Percentiles rank a stretch among this genome's conserved stretches.
These are phyloP conservation scores for Penicillium steckii DNA, from an alignment of 495 filamentous ascomycete genomes.

Conservation along the genomic window DNA sequence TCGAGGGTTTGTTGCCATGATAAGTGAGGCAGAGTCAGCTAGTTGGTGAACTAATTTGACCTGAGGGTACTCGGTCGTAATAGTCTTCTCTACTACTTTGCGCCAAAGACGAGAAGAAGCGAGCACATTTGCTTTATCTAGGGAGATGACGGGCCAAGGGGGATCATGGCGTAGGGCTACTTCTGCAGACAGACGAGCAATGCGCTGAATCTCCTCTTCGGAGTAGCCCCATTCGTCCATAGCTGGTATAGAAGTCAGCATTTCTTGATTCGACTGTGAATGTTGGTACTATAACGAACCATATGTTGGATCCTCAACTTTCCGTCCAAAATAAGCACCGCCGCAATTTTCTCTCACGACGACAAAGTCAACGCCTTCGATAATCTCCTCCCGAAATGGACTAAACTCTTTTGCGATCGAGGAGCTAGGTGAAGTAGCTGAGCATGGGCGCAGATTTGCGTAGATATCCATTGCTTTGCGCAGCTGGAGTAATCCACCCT, in stretches of 20 bases:
- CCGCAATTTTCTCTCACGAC: slow-evolving; percentile 53
- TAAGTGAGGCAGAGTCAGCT: slow-evolving; percentile 48
- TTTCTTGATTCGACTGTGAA: too few species aligned
- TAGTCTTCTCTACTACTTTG: slow-evolving; percentile 41
- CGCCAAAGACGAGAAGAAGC: slow-evolving; percentile 51
- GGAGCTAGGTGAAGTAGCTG: slow-evolving; percentile 38
- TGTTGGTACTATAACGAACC: slow-evolving; percentile 20
- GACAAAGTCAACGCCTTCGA: slow-evolving; percentile 49
- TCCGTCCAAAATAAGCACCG: slow-evolving; percentile 52
- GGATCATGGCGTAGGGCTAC: slow-evolving; percentile 44
- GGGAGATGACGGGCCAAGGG: slow-evolving; percentile 44
- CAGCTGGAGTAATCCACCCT: slow-evolving; percentile 45
- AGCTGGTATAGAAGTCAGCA: slow-evolving; percentile 18
- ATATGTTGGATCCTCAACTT: slow-evolving; percentile 46
- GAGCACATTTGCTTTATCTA: slow-evolving; percentile 54
- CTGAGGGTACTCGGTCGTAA: slow-evolving; percentile 48
- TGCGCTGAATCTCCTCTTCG: slow-evolving; percentile 44
- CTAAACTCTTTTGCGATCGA: slow-evolving; percentile 38
- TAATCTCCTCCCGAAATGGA: slow-evolving; percentile 45
- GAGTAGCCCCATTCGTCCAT: slow-evolving; percentile 51
- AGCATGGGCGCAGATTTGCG: slow-evolving; percentile 50
- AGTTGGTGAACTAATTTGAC: slow-evolving; percentile 47
- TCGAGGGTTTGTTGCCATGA: slow-evolving; percentile 49
- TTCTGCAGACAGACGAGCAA: slow-evolving; percentile 46
- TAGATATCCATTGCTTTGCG: slow-evolving; percentile 50